Evolutionary conservation across 768 basidiomycete genomes (phyloP).

Genomic region (Rhodocollybia butyracea): DNA sequence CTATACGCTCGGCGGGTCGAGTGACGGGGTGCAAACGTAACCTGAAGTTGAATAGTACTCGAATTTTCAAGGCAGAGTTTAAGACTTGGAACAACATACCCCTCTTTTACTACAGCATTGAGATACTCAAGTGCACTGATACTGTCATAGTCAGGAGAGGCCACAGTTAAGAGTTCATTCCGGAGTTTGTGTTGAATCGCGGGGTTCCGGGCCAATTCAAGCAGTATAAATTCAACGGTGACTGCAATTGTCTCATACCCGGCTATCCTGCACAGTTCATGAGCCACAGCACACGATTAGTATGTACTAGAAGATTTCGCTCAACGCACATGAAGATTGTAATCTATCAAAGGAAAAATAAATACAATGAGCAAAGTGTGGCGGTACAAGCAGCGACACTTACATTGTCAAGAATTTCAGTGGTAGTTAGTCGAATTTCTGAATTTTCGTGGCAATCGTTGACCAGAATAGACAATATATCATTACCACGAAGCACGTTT

Average conservation of each 20-base stretch:
- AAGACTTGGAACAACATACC: constrained; percentile 16
- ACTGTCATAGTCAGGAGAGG: constrained; percentile 32
- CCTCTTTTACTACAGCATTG: constrained; percentile 41
- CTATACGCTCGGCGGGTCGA: constrained; percentile 36
- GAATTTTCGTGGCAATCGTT: constrained; percentile 11
- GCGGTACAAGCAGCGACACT: too few species aligned
- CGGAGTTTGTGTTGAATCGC: constrained; percentile 35
- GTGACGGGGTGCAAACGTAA: constrained; percentile 39
- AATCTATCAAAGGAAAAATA: constrained; percentile 10
- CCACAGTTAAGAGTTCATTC: constrained; percentile 31
- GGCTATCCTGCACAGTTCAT: background rate
- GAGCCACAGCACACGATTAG: too few species aligned
- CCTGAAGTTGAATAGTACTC: constrained; percentile 14
- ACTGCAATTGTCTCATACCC: constrained; percentile 37
- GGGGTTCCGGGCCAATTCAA: constrained; percentile 34
- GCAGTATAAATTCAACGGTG: constrained; percentile 39
- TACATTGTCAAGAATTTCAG: constrained; percentile 26
- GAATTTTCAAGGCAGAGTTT: background rate
- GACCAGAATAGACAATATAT: constrained; percentile 24
- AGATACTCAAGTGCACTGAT: constrained; percentile 35
- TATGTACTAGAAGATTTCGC: too few species aligned
- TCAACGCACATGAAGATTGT: constrained; percentile 17
- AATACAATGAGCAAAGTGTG: background rate
- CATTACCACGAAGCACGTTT: constrained; percentile 11
- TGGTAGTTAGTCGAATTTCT: constrained; percentile 12